Conservation (phyloP, 495 filamentous ascomycete genomes). For the Penicillium riverlandense region DNA sequence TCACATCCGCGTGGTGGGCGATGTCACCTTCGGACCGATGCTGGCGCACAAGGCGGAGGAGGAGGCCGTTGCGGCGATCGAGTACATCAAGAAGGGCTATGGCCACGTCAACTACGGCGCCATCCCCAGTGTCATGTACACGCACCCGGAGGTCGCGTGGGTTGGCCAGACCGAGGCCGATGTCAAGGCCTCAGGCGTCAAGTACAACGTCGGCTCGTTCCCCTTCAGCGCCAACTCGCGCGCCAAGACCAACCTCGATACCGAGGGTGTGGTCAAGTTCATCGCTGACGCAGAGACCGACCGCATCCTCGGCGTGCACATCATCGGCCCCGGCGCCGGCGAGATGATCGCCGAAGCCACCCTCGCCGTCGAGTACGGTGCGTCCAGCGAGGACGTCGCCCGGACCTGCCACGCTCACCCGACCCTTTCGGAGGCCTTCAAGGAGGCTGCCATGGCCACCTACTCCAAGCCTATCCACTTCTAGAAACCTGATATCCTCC, state of each 20-base stretch:
- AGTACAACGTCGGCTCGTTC: conserved; percentile 88
- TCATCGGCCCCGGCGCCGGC: conserved; percentile 89
- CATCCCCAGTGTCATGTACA: conserved; percentile 99
- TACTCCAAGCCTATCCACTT: conserved; percentile 96
- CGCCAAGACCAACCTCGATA: conserved; percentile 97
- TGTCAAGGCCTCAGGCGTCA: conserved; percentile 78
- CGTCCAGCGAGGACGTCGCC: conserved; percentile 88
- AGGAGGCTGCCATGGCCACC: conserved; percentile 98
- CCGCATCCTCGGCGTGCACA: conserved; percentile 89
- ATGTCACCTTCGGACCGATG: conserved; percentile 98
- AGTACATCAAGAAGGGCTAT: conserved; percentile 95
- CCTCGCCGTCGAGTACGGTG: conserved; percentile 92
- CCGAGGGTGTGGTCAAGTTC: conserved; percentile 96
- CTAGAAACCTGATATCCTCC: conserved; percentile 44
- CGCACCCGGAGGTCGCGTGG: conserved; percentile 96
- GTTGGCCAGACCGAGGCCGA: conserved; percentile 97
- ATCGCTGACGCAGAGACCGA: conserved; percentile 95
- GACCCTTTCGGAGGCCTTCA: conserved; percentile 94
- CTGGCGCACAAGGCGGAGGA: conserved; percentile 99
- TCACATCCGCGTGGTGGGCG: conserved; percentile 94
- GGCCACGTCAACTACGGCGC: conserved; percentile 98
- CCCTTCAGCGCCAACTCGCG: conserved; percentile 96
- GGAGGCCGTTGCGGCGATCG: conserved; percentile 87
- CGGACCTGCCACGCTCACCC: conserved; percentile 96
- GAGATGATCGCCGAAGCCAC: conserved; percentile 99